Base-by-base conservation (phyloP, 208 protist species). In the Trypanosoma mega region DNA sequence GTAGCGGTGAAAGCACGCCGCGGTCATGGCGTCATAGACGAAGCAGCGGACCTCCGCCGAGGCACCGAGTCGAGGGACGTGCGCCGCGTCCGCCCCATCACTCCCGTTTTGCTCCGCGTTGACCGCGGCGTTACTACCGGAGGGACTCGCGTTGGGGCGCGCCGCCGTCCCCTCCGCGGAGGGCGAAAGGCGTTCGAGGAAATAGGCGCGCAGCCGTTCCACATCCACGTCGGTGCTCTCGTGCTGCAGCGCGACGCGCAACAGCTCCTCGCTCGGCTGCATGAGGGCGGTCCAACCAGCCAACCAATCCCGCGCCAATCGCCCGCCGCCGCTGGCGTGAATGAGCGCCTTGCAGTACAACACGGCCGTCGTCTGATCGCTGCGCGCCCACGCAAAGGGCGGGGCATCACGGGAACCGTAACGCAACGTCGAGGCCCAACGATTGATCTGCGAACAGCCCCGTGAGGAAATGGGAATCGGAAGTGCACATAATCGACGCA, bases 261-360 rank as follows among this genome's bases (percentile, higher is more conserved):
- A 53, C 21, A 92, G 75, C 23, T 4, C 44, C 16, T 59, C 64
- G 34, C 81, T 71, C 14, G 76, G 69, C 46, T 52, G 74, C 9
- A 74, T 53, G 11, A 87, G 46, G 7, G 85, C 74, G 5, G 85
- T 64, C 56, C 68, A 82, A 12, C 85, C 88, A 11, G 82, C 88
- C 23, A 94, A 75, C 78, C 82, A 94, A 61, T 94, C 88, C 0
- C 88, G 70, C 27, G 84, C 73, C 8, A 80, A 67, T 1, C 85
- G 73, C 14, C 78, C 77, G 6, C 82, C 85, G 11, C 88, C 82
- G 1, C 72, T 78, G 46, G 80, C 76, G 57, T 86, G 73, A 34
- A 92, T 63, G 33, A 92, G 76, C 12, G 88, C 88, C 61, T 90
- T 88, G 65, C 84, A 92, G 71, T 94, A 94, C 12, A 86, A 64